These are phyloP conservation scores for Aspergillus sp. DNA, from an alignment of 2,329 filamentous ascomycete species.

Conservation along the genomic window DNA sequence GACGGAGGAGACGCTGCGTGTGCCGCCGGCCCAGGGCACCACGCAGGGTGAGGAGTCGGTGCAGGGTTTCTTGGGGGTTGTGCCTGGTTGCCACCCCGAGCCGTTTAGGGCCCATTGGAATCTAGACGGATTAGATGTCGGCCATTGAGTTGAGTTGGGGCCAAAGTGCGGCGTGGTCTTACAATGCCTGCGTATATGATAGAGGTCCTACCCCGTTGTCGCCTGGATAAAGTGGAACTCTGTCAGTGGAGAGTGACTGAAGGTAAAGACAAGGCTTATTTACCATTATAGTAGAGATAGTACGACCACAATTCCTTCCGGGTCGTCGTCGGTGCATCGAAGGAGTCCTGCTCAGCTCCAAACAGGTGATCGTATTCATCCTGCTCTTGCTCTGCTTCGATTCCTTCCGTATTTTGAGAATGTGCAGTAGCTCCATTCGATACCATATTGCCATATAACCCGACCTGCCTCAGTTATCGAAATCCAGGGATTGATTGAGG, in stretches of 20 bases:
- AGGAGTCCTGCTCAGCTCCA: slow-evolving; percentile 36
- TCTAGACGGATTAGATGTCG: slow-evolving; percentile 13
- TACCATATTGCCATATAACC: neutral
- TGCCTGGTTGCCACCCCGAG: slow-evolving; percentile 40
- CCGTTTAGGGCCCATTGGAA: slow-evolving; percentile 44
- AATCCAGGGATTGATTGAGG: neutral
- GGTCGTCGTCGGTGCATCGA: slow-evolving; percentile 41
- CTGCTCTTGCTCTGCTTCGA: neutral
- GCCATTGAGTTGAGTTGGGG: neutral
- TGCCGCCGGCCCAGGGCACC: slow-evolving; percentile 41
- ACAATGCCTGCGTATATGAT: slow-evolving; percentile 44
- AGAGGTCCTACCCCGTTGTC: slow-evolving; percentile 46
- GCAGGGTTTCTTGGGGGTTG: slow-evolving; percentile 31
- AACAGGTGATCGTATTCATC: slow-evolving; percentile 37
- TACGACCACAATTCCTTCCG: slow-evolving; percentile 45
- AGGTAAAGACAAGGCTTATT: neutral
- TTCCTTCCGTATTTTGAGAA: neutral
- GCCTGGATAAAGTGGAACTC: slow-evolving; percentile 15
- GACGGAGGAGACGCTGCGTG: slow-evolving; percentile 39
- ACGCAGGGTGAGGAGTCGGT: slow-evolving; percentile 38
- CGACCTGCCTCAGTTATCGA: neutral
- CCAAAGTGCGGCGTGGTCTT: neutral
- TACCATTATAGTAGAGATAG: slow-evolving; percentile 47
- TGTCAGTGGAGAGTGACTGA: neutral
- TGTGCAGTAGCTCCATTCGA: neutral